Base-by-base conservation (phyloP, 2,329 filamentous ascomycete species). In the Trichoderma endophyticum region DNA sequence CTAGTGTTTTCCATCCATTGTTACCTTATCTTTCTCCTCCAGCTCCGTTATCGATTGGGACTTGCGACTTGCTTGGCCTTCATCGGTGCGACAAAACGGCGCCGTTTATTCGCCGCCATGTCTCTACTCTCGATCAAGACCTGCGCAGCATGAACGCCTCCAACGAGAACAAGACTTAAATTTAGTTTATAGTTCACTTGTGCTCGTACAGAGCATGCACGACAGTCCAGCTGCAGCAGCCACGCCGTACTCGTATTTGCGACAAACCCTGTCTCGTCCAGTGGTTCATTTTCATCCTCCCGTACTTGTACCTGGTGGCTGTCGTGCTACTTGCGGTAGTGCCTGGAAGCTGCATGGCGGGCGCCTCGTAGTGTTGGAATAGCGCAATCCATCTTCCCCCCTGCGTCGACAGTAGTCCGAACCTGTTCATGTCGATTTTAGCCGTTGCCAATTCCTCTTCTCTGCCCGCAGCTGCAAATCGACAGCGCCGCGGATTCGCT, bases 221-320 rank as follows among this genome's bases (percentile, higher is more conserved):
- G 59, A 63, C 43, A 63, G 39, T 14, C 54, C 65, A 60, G 34
- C 65, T 39, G 63, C 63, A n/a, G 48, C 63, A 60, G 48, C 48
- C 26, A 24, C 32, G 54, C 66, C 67, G 67, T 70, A 70, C 67
- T 70, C 67, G 67, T 70, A 70, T 70, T 70, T 51, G n/a, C 56
- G 4, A 57, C 34, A 61, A 70, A 70, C 56, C 67, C 56, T 70
- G 67, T 36, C 39, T 36, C 57, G 28, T 54, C 30, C 67, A 70
- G 57, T 32, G 36, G 34, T 54, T 62, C 12, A 32, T 48, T 32
- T 43, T 69, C 64, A 48, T 36, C 18, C 12, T 54, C 51, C 30
- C 48, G 62, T 30, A 67, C 51, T 39, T 57, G 64, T 67, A 59
- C 64, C 34, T 59, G 64, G 54, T 67, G 39, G 54, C 64, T 21